Evolutionary conservation across 2,329 filamentous ascomycete species (phyloP).

Genomic region (Fusarium euwallaceae): DNA sequence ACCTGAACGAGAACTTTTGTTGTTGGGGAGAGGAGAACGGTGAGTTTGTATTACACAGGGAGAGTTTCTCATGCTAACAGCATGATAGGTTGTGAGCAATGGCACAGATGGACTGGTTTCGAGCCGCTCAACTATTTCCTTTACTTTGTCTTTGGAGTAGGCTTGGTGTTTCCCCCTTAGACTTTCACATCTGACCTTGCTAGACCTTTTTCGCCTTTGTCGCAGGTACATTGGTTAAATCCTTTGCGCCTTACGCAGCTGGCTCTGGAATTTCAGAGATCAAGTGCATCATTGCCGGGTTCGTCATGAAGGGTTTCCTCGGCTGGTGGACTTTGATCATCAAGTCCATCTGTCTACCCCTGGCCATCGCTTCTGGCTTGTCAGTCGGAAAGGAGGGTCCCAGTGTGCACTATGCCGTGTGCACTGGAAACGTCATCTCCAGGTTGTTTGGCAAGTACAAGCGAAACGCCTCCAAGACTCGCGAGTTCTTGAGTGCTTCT

Average conservation of each 20-base stretch:
- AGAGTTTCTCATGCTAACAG: conserved; percentile 11
- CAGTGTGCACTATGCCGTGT: conserved; percentile 98
- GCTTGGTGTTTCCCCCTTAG: conserved; percentile 37
- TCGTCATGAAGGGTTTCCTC: conserved; percentile 98
- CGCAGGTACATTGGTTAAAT: conserved; percentile 86
- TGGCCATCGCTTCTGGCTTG: conserved; percentile 93
- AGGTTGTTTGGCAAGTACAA: conserved; percentile 93
- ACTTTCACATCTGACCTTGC: conserved; percentile 18
- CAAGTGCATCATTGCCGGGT: conserved; percentile 98
- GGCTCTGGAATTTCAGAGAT: conserved; percentile 98
- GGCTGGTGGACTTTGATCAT: conserved; percentile 92
- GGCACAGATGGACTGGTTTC: conserved; percentile 89
- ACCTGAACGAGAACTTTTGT: conserved; percentile 97
- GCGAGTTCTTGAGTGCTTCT: conserved; percentile 94
- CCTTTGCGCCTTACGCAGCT: conserved; percentile 94
- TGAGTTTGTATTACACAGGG: conserved; percentile 49
- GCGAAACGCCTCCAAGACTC: conserved; percentile 90
- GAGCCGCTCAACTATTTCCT: conserved; percentile 85
- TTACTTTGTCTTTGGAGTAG: conserved; percentile 87
- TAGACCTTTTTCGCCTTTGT: conserved; percentile 84
- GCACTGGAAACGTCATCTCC: conserved; percentile 96
- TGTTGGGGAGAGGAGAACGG: conserved; percentile 96
- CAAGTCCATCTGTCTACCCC: conserved; percentile 90
- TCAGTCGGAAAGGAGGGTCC: conserved; percentile 98
- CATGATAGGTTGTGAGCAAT: conserved; percentile 80